A percentile compares a stretch with the other conserved stretches of the same genome.
phyloP scores from a whole-genome alignment of 1,284 basidiomycete genomes.

The Trametes hirsuta region DNA sequence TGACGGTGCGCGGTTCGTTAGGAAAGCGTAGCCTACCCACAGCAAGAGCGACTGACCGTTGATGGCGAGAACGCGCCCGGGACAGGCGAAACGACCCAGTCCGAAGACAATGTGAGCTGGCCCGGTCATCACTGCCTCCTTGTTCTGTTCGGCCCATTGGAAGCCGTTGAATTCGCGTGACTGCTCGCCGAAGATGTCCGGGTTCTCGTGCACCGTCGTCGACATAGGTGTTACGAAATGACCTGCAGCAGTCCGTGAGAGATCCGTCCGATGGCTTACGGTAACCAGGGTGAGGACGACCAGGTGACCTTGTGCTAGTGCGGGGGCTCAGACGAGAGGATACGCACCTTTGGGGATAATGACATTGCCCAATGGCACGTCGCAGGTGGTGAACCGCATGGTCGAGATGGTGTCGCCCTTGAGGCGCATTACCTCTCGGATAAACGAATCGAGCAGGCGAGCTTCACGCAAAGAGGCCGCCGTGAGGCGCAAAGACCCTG shows the following conservation, averaged over 20 bases:
- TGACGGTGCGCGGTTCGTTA: background rate
- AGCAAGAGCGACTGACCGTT: slow-evolving; percentile 30
- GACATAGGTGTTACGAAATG: slow-evolving; percentile 37
- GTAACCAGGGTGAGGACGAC: too few relatives aligned
- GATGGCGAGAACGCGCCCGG: slow-evolving; percentile 38
- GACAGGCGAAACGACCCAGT: slow-evolving; percentile 41
- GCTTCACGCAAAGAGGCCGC: slow-evolving; percentile 38
- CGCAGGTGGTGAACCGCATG: slow-evolving; percentile 36
- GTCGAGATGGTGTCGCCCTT: slow-evolving; percentile 42
- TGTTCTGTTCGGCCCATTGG: slow-evolving; percentile 37
- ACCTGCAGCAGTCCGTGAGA: slow-evolving; percentile 14
- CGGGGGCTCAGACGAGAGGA: background rate
- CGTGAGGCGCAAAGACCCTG: slow-evolving; percentile 31
- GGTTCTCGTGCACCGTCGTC: slow-evolving; percentile 37
- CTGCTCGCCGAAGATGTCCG: slow-evolving; percentile 32
- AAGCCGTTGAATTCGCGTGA: slow-evolving; percentile 38
- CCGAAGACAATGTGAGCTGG: slow-evolving; percentile 40
- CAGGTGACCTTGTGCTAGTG: too few relatives aligned
- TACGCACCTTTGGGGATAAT: slow-evolving; percentile 39
- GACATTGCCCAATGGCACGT: slow-evolving; percentile 37
- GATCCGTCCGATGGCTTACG: too few relatives aligned
- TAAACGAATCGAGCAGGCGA: slow-evolving; percentile 39
- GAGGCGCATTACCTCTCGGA: slow-evolving; percentile 42
- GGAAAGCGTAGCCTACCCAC: background rate
- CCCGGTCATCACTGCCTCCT: slow-evolving; percentile 38